Conservation (phyloP, 352 stramenopile genomes). For the Globisporangium recalcitrans region DNA sequence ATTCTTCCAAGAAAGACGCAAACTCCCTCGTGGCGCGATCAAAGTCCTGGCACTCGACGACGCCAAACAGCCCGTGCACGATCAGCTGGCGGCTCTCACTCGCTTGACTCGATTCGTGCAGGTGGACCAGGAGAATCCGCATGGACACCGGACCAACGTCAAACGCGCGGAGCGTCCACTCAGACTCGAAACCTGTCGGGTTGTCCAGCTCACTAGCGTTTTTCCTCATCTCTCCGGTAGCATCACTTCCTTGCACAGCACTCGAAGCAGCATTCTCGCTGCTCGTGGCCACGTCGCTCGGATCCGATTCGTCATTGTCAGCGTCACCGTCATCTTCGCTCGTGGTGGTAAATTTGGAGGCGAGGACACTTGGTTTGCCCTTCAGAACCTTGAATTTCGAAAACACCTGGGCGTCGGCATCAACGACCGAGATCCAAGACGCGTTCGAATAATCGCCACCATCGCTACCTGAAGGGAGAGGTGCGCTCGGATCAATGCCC, state of each 20-base stretch:
- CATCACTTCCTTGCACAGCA: not conserved
- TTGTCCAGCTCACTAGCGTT: slow-evolving; percentile 10
- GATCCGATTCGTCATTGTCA: slow-evolving; percentile 2
- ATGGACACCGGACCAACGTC: slow-evolving; percentile 56
- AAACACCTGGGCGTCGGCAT: slow-evolving; percentile 21
- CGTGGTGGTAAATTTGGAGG: not conserved
- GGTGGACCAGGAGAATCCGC: slow-evolving; percentile 21
- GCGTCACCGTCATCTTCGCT: slow-evolving; percentile 19
- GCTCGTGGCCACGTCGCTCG: not conserved
- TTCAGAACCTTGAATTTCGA: slow-evolving; percentile 7
- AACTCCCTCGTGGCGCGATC: slow-evolving; percentile 32
- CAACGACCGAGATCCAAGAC: slow-evolving; percentile 20
- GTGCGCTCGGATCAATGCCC: not conserved
- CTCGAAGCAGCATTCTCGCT: not conserved
- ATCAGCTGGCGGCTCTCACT: slow-evolving; percentile 22
- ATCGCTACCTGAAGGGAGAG: slow-evolving; percentile 6
- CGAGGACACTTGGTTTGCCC: slow-evolving; percentile 7
- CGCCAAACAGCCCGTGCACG: slow-evolving; percentile 46
- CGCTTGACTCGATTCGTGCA: not conserved
- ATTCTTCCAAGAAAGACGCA: slow-evolving; percentile 20
- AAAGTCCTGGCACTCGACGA: slow-evolving; percentile 53
- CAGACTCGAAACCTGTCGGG: slow-evolving; percentile 28
- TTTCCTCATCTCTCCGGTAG: not conserved
- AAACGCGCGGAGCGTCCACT: slow-evolving; percentile 61
- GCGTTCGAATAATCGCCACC: slow-evolving; percentile 4